Base-by-base conservation (phyloP, 1,284 basidiomycete species). In the Heterobasidion annosum region DNA sequence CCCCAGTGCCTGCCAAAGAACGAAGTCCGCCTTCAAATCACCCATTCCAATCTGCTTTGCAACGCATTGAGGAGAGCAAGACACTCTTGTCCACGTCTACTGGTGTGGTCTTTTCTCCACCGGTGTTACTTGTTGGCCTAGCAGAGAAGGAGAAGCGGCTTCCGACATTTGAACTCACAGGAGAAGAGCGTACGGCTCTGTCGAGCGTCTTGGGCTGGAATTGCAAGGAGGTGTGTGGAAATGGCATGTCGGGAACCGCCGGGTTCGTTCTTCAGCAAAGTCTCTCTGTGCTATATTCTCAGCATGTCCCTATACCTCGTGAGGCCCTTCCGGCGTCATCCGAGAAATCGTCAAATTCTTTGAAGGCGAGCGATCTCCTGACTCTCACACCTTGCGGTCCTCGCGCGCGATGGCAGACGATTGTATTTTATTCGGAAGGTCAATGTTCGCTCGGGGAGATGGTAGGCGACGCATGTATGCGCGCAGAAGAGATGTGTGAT, bases 201-300 rank as follows among this genome's bases (percentile, higher is more conserved):
- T 61, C 61, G 9, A 80, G 75, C 58, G 59, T 85, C 5, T 67
- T 82, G 1, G 82, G 83, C 1, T 85, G 83, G 82, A 76, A 77
- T 44, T 73, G 72, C 18, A 74, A 71, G 58, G 73, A 73, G 33
- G 61, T 67, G 1, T 63, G 65, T 10, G 76, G 73, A 1, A 68
- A 62, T n/a, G 75, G 74, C 2, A 77, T 85, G 77, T 60, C 65
- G 7, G 81, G 81, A 3, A 68, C 72, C 12, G 51, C 62, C 4
- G 81, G 82, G 8, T 86, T 88, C 57, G 69, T 82, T 34, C 66
- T 76, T 34, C 82, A 84, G 40, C 85, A 88, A 62, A 73, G 71
- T 32, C 67, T 87, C 15, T 77, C 77, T 2, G 69, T 81, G 10
- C 64, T 86, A n/a, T 74, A 76, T 52, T 75, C 76, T n/a, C 68